Evolutionary conservation across 306 rosid genomes (phyloP).

Genomic region (Prunus mume): DNA sequence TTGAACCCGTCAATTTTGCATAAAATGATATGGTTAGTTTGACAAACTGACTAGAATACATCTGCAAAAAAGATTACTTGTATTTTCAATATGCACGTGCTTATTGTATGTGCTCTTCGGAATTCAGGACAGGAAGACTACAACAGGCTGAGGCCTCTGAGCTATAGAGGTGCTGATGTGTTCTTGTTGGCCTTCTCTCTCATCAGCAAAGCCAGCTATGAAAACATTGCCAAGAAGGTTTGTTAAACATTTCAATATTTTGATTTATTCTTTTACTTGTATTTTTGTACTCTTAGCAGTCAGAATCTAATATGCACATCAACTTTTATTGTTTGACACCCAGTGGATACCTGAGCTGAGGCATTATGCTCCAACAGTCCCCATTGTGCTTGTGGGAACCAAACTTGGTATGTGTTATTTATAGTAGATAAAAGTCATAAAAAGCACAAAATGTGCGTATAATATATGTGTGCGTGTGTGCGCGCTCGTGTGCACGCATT

Average conservation of each 20-base stretch:
- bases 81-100: neutral
- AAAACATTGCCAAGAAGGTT: conserved; percentile 89
- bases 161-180: conserved; percentile 96
- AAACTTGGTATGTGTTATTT: conserved; percentile 37
- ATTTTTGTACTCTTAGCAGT: neutral
- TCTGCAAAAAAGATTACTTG: neutral
- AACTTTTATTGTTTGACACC: neutral
- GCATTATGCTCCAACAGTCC: conserved; percentile 56
- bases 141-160: conserved; percentile 92
- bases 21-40: too few species aligned
- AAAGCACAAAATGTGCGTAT: neutral
- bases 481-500: too few species aligned
- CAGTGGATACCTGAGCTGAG: conserved; percentile 57
- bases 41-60: too few species aligned
- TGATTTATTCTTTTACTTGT: neutral
- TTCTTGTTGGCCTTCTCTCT: conserved; percentile 90
- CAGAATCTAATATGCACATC: neutral
- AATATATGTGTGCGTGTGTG: neutral
- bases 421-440: neutral
- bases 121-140: conserved; percentile 88
- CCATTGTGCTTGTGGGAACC: conserved; percentile 54
- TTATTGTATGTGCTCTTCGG: neutral
- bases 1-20: too few species aligned
- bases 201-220: conserved; percentile 93
- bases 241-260: neutral